Evolutionary conservation across 805 yeast species (phyloP), one percentile per base, ranked within the genome.

Genomic region (Yamadazyma philogaea): DNA sequence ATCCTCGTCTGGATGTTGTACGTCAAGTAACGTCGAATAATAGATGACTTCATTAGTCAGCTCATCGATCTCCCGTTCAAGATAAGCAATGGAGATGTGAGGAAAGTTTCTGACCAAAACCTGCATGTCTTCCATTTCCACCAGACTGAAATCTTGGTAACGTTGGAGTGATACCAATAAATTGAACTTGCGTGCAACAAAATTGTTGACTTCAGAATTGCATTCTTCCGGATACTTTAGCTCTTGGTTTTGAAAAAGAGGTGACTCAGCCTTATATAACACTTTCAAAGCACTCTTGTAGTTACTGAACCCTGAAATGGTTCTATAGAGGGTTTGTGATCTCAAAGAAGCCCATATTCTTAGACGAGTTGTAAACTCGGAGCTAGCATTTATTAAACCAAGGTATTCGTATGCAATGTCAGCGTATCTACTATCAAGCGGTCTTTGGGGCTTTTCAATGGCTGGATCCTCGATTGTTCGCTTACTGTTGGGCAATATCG

Each of bases 131-230:
- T 75, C 81, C 56, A 62, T 66, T 63, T 90, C 96, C 6, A 76
- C 78, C 7, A 69, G 71, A 43, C 71, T 68, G 62, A 90, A 87
- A 43, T 75, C 70, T 45, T 82, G 77, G 46, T 78, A 76, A 50
- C 95, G 76, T 67, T 91, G 98, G 96, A 91, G 87, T 1, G 96
- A 84, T 16, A 91, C 79, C 18, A 91, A 57, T 56, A 91, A 68
- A 55, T 79, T 77, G 68, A 89, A 89, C 66, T 91, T 91, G 50
- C 95, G 72, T 43, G 75, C 72, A 0, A 91, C 86, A 79, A 89
- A 57, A 0, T 31, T 32, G 8, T 54, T 44, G 4, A 63, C 35
- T 32, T 61, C 61, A n/a, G 33, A 37, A n/a, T 59, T 61, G 4
- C 24, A n/a, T 10, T 40, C 44, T 19, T 45, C 49, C 4, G 49